Evolutionary conservation across 2,329 filamentous ascomycete species (phyloP).

Genomic region (Sclerotinia trifoliorum): DNA sequence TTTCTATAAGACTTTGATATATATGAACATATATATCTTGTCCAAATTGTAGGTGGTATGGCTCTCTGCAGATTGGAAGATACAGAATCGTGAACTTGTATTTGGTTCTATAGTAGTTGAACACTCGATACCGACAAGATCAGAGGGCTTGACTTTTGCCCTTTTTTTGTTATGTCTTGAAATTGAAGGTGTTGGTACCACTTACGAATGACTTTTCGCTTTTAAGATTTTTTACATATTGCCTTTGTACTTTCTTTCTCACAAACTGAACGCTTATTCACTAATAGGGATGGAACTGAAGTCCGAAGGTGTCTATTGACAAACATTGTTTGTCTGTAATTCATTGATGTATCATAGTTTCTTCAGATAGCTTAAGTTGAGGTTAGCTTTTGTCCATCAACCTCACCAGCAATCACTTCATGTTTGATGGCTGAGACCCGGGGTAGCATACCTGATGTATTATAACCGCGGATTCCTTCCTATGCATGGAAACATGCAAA

Average conservation of each 20-base stretch:
- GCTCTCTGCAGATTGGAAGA: too few species aligned
- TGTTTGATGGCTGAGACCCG: slow-evolving; percentile 10
- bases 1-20: too few species aligned
- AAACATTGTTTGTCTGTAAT: background rate
- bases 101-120: background rate
- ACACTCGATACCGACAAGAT: background rate
- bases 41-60: too few species aligned
- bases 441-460: background rate
- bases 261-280: background rate
- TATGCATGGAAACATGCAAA: background rate
- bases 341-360: background rate
- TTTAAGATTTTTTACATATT: background rate
- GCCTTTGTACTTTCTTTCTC: background rate
- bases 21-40: too few species aligned
- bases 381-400: background rate
- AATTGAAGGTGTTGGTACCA: slow-evolving; percentile 1
- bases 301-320: background rate
- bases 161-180: background rate
- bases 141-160: background rate
- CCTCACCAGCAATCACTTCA: background rate
- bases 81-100: background rate
- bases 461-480: background rate
- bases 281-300: background rate
- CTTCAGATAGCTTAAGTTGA: background rate
- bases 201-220: background rate